phyloP scores from a whole-genome alignment of 148 eudicot species.

The Selenicereus undatus region DNA sequence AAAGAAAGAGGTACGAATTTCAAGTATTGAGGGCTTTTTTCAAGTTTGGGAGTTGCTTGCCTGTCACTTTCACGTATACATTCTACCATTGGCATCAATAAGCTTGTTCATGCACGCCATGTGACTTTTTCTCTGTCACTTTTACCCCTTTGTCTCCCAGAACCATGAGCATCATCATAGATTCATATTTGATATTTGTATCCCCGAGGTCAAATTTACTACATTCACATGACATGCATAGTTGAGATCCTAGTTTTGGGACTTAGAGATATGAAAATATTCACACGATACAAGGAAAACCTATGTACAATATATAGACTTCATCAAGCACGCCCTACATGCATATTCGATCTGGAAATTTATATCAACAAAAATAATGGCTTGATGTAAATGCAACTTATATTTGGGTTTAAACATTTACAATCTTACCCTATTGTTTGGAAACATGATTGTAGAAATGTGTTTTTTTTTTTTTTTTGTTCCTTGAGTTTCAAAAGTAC shows the following conservation, averaged over 20 bases:
- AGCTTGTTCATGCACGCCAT: not conserved
- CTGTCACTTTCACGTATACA: not conserved
- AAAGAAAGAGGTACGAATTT: not conserved
- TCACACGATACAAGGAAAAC: not conserved
- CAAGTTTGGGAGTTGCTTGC: not conserved
- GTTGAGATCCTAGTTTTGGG: no score
- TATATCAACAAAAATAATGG: no score
- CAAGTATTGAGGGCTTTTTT: not conserved
- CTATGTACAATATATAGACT: no score
- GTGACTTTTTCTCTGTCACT: not conserved
- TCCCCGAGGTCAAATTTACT: not conserved
- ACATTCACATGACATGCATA: slow-evolving; percentile 3
- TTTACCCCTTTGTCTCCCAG: not conserved
- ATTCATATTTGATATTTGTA: not conserved
- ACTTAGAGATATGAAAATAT: not conserved
- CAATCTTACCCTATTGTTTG: no score
- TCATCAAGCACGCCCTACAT: no score
- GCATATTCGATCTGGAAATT: no score
- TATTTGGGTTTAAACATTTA: no score
- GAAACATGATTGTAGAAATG: no score
- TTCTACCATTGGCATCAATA: no score
- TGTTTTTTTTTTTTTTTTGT: no score
- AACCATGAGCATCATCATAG: not conserved
- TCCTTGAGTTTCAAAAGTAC: no score
- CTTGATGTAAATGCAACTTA: no score